A percentile compares a stretch with the other conserved stretches of the same genome.
Conservation (phyloP, 2,329 filamentous ascomycete species). For the Lizonia empirigonia region DNA sequence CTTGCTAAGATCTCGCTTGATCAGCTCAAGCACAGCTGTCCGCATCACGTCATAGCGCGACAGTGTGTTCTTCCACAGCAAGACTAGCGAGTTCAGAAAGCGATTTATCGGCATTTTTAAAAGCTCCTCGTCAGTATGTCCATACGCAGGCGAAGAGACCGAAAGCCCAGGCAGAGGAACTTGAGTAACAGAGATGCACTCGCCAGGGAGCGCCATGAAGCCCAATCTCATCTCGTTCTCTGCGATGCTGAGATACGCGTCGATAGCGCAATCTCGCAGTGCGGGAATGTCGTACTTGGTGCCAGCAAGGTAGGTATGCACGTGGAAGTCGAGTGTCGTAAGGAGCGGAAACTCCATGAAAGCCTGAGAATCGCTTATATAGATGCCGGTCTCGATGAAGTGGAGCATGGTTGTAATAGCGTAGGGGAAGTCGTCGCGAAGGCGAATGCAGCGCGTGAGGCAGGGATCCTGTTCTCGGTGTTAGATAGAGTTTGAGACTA, state of each 20-base stretch:
- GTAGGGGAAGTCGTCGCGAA: slow-evolving; percentile 30
- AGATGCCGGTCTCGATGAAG: slow-evolving; percentile 28
- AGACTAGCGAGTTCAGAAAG: slow-evolving; percentile 29
- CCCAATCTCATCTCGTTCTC: slow-evolving; percentile 14
- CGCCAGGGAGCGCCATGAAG: background rate
- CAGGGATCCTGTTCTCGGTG: background rate
- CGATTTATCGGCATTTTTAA: slow-evolving; percentile 7
- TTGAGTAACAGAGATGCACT: background rate
- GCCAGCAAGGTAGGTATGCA: slow-evolving; percentile 33
- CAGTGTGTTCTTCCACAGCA: slow-evolving; percentile 31
- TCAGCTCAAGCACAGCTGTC: slow-evolving; percentile 19
- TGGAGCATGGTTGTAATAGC: slow-evolving; percentile 26
- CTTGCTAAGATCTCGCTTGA: slow-evolving; percentile 23
- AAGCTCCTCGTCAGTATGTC: background rate
- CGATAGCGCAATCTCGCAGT: slow-evolving; percentile 18
- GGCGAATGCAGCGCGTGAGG: slow-evolving; percentile 17
- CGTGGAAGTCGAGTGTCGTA: slow-evolving; percentile 32
- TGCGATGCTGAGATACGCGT: slow-evolving; percentile 20
- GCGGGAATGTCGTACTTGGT: slow-evolving; percentile 26
- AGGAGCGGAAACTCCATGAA: slow-evolving; percentile 19
- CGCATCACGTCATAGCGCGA: slow-evolving; percentile 23
- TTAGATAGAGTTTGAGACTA: background rate
- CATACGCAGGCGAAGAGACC: background rate
- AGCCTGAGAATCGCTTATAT: slow-evolving; percentile 21
- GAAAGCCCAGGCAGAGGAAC: background rate